Conservation (phyloP, 306 rosid genomes). For the Ormosia emarginata region DNA sequence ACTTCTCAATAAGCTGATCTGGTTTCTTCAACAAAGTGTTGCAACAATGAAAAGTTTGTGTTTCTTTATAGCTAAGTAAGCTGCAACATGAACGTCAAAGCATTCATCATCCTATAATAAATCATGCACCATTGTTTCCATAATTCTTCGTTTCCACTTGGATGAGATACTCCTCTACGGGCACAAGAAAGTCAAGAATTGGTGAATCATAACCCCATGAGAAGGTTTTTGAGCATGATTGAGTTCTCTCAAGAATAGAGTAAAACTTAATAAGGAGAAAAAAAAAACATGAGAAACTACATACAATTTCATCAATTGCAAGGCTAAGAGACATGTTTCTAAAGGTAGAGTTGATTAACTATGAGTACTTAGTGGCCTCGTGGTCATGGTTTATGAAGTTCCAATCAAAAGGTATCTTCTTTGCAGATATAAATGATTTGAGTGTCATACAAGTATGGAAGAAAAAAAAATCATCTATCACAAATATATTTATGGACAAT, state of each 20-base stretch:
- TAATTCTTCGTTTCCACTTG: slow-evolving; percentile 56
- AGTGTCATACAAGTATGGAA: not conserved
- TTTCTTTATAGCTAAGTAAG: slow-evolving; percentile 58
- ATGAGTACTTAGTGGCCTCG: slow-evolving; percentile 50
- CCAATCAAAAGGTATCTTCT: slow-evolving; percentile 29
- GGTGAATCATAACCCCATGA: not conserved
- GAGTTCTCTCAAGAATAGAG: not conserved
- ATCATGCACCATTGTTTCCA: slow-evolving; percentile 73
- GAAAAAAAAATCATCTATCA: not conserved
- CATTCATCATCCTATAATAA: slow-evolving; percentile 92
- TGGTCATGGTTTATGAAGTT: slow-evolving; percentile 41
- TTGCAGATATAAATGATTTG: not conserved
- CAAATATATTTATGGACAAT: not conserved
- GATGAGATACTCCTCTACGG: slow-evolving; percentile 54
- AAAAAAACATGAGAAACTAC: slow-evolving; percentile 26
- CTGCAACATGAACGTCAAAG: slow-evolving; percentile 61
- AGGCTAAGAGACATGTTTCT: slow-evolving; percentile 52
- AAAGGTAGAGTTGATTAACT: slow-evolving; percentile 57
- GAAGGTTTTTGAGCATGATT: not conserved
- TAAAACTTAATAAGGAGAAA: not conserved
- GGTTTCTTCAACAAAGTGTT: too few relatives aligned
- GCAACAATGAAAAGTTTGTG: too few relatives aligned
- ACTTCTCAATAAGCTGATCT: too few relatives aligned
- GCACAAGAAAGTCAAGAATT: slow-evolving; percentile 1
- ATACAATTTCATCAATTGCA: slow-evolving; percentile 75